A percentile compares a stretch with the other conserved stretches of the same genome.
These are phyloP conservation scores for Coemansia sp. DNA, from an alignment of 192 early-diverging fungal genomes.

Conservation along the genomic window DNA sequence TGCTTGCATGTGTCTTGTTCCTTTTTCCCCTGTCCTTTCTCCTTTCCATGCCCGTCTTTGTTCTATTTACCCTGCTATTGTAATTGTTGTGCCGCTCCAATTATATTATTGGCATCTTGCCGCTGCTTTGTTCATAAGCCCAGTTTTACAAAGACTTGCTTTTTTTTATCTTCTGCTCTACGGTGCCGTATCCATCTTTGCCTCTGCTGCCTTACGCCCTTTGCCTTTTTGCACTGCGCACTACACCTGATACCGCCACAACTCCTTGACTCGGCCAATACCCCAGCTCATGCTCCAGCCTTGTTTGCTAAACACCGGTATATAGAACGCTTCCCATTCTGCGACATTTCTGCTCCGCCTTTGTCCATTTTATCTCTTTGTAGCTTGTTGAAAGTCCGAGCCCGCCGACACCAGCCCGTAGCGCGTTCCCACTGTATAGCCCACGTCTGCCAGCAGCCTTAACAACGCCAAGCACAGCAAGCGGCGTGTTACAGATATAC, in stretches of 20 bases:
- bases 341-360: background rate
- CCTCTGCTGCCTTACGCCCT: background rate
- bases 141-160: background rate
- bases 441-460: background rate
- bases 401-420: no score
- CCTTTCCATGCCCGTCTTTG: background rate
- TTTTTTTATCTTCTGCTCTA: background rate
- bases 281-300: background rate
- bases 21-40: background rate
- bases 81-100: background rate
- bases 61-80: slow-evolving; percentile 6
- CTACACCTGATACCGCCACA: background rate
- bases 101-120: slow-evolving; percentile 2
- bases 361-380: no score
- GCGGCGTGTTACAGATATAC: background rate
- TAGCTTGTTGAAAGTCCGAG: background rate
- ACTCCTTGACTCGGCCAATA: background rate
- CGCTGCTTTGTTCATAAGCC: slow-evolving; percentile 2
- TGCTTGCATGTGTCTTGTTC: slow-evolving; percentile 6
- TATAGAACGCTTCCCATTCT: background rate
- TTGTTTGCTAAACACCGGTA: background rate
- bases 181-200: background rate
- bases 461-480: slow-evolving; percentile 4
- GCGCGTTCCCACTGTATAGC: no score
- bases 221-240: background rate